Evolutionary conservation across 164 flowering plant genomes (phyloP).

Genomic region (Kalanchoe fedtschenkoi): DNA sequence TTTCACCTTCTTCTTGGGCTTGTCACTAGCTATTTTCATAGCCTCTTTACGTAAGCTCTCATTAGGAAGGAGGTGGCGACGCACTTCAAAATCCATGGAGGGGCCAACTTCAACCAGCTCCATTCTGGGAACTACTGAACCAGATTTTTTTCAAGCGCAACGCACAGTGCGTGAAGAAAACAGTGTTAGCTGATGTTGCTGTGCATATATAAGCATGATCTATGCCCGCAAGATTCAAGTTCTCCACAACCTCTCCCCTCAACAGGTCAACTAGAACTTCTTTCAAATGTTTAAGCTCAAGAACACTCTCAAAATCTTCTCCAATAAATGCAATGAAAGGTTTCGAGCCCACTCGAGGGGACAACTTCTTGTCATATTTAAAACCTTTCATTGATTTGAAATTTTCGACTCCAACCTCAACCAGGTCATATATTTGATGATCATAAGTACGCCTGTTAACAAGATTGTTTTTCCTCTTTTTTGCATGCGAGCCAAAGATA

Average conservation of each 20-base stretch:
- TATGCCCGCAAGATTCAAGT: constrained; percentile 72
- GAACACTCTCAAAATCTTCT: constrained; percentile 74
- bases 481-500: constrained; percentile 76
- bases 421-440: constrained; percentile 81
- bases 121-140: constrained; percentile 71
- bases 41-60: constrained; percentile 65
- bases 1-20: constrained; percentile 73
- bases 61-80: constrained; percentile 82
- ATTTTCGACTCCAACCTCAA: constrained; percentile 88
- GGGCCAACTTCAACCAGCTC: constrained; percentile 94
- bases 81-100: constrained; percentile 80
- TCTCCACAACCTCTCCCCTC: constrained; percentile 74
- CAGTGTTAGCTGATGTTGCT: constrained; percentile 54
- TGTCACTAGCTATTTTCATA: constrained; percentile 50
- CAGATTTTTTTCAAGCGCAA: constrained; percentile 76
- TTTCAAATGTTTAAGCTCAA: constrained; percentile 77
- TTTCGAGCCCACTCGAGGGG: constrained; percentile 64
- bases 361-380: constrained; percentile 56
- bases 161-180: constrained; percentile 76
- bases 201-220: constrained; percentile 72
- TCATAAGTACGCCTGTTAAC: constrained; percentile 73
- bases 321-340: constrained; percentile 77
- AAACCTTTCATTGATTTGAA: constrained; percentile 54
- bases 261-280: constrained; percentile 79
- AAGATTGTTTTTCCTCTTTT: constrained; percentile 82